Evolutionary conservation across 306 rosid genomes (phyloP).

Genomic region (Sphenostylis stenocarpa): DNA sequence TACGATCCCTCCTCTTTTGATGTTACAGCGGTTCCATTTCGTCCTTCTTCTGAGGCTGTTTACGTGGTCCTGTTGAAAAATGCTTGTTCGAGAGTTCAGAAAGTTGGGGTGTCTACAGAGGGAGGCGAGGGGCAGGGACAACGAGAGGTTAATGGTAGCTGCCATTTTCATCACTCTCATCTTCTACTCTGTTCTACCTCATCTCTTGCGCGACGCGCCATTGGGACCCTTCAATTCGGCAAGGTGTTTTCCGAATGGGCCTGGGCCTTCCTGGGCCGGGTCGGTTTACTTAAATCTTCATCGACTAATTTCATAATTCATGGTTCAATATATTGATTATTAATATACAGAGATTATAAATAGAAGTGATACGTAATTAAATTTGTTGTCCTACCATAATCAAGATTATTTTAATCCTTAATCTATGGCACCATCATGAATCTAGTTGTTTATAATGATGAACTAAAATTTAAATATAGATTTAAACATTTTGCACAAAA

Average conservation of each 20-base stretch:
- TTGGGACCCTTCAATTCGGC: background rate
- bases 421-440: too few relatives aligned
- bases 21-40: conserved; percentile 4
- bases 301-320: too few relatives aligned
- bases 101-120: conserved; percentile 36
- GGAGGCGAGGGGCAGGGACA: conserved; percentile 27
- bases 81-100: conserved; percentile 12
- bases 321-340: too few relatives aligned
- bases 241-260: background rate
- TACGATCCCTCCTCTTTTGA: conserved; percentile 39
- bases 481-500: too few relatives aligned
- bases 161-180: conserved; percentile 22
- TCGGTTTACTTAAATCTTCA: too few relatives aligned
- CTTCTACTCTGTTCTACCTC: background rate
- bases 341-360: too few relatives aligned
- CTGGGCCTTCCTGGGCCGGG: too few relatives aligned
- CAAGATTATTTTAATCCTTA: too few relatives aligned
- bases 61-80: background rate
- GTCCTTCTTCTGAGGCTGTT: background rate
- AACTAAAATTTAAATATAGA: too few relatives aligned
- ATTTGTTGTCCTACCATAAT: too few relatives aligned
- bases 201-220: background rate
- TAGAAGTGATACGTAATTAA: too few relatives aligned
- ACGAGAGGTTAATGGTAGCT: background rate
- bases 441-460: too few relatives aligned